Conservation (phyloP, 345 rosid species). For the Rhizophora apiculata region DNA sequence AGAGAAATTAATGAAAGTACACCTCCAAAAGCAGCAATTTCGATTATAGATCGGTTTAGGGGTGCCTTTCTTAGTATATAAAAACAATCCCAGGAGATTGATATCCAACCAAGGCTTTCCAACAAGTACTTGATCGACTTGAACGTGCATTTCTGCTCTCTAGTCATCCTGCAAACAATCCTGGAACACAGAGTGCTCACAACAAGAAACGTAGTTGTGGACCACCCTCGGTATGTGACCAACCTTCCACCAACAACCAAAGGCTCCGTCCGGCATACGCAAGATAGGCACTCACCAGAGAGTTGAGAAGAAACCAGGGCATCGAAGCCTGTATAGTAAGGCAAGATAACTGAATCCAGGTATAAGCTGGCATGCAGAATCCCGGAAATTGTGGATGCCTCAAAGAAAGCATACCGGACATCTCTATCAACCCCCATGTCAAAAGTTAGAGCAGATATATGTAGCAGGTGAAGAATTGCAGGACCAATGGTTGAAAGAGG, state of each 20-base stretch:
- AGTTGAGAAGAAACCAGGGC: slow-evolving; percentile 57
- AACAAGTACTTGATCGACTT: slow-evolving; percentile 9
- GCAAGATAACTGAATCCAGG: slow-evolving; percentile 66
- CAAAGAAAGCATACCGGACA: slow-evolving; percentile 51
- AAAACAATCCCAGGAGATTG: slow-evolving; percentile 47
- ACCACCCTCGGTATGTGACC: slow-evolving; percentile 59
- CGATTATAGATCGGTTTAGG: slow-evolving; percentile 32
- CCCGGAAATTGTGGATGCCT: slow-evolving; percentile 79
- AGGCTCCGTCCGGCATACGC: slow-evolving; percentile 61
- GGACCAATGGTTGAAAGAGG: slow-evolving; percentile 66
- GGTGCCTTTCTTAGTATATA: slow-evolving; percentile 43
- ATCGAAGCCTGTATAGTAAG: slow-evolving; percentile 83
- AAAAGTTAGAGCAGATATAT: slow-evolving; percentile 58
- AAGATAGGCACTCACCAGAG: slow-evolving; percentile 69
- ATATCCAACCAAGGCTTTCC: slow-evolving; percentile 48
- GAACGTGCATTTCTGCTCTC: background rate
- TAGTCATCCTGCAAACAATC: slow-evolving; percentile 8
- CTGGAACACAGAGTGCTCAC: slow-evolving; percentile 48
- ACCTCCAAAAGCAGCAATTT: slow-evolving; percentile 40
- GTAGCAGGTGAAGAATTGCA: slow-evolving; percentile 55
- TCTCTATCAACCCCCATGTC: slow-evolving; percentile 46
- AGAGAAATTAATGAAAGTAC: slow-evolving; percentile 51
- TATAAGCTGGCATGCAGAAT: slow-evolving; percentile 70
- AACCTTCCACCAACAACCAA: slow-evolving; percentile 68
- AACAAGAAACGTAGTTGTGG: slow-evolving; percentile 52